Conservation (phyloP, 148 eudicot genomes). For the Heliamphora exappendiculata region DNA sequence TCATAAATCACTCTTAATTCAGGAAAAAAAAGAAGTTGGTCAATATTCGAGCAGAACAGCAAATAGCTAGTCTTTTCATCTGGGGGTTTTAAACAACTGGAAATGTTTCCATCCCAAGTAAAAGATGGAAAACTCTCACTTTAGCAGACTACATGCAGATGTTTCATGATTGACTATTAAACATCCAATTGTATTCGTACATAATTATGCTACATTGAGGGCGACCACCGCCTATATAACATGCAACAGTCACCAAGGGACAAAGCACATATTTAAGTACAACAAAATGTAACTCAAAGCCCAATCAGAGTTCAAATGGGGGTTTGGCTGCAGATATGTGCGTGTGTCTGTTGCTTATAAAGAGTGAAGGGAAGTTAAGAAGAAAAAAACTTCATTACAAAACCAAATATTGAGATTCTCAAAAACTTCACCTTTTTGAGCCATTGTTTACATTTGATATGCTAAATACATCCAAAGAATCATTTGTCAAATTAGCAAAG, state of each 20-base stretch:
- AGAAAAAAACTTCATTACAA: background rate
- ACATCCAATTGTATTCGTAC: background rate
- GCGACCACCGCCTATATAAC: background rate
- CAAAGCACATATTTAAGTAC: background rate
- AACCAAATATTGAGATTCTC: conserved; percentile 6
- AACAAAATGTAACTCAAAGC: background rate
- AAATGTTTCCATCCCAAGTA: background rate
- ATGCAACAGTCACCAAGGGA: background rate
- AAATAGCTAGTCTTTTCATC: too few relatives aligned
- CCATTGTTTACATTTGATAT: conserved; percentile 70
- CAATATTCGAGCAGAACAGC: background rate
- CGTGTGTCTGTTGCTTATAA: background rate
- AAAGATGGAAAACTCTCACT: too few relatives aligned
- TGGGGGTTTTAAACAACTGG: background rate
- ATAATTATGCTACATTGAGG: background rate
- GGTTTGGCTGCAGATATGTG: background rate
- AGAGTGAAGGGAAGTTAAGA: background rate
- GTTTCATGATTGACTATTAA: background rate
- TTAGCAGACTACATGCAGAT: too few relatives aligned
- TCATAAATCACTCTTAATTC: background rate
- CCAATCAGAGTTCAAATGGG: background rate
- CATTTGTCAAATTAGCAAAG: conserved; percentile 42
- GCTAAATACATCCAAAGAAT: conserved; percentile 63
- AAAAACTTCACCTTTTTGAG: conserved; percentile 52
- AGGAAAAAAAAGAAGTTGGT: background rate